Evolutionary conservation across 129 eudicot genomes (phyloP), one percentile per base, ranked within the genome.

Genomic region (Flaveria brownii): DNA sequence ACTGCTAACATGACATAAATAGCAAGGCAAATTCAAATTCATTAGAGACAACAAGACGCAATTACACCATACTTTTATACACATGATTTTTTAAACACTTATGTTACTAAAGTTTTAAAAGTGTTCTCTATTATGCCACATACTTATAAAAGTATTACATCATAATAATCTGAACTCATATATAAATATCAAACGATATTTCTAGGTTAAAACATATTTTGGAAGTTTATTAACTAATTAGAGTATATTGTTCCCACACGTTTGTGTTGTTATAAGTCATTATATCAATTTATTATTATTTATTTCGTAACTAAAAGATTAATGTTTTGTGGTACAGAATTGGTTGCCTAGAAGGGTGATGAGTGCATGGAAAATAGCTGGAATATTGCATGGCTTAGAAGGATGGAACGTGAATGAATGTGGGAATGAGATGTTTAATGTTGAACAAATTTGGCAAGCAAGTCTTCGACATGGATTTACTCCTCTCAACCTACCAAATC

Each of bases 291-390:
- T 55, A 55, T 55, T 6, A 55, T 18, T 55, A 57, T 55, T 55
- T 73, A 57, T 50, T 61, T n/a, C 28, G 51, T 66, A 68, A 65
- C 30, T 66, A 17, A 25, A 23, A 41, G 25, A 22, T n/a, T 45
- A 18, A 16, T 78, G 7, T 1, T 56, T 50, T 71, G 26, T 79
- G 49, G 42, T 33, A 41, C 78, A 89, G 95, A 86, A 89, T 81
- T 89, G 91, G 95, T 69, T 89, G 86, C 89, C 89, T 22, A 84
- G 95, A 65, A 86, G 89, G 78, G 95, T 73, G 55, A 80, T 89
- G 84, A 89, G 91, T 56, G 95, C 95, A 1, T 75, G 80, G 80
- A 82, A 91, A 3, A 74, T 82, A 28, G 91, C 95, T 9, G 95
- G 91, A 56, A 86, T 89, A 22, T 39, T 89, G 60, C 95, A 89